Evolutionary conservation across 75 land plant species (phyloP).

Genomic region (Adiantum capillusveneris): DNA sequence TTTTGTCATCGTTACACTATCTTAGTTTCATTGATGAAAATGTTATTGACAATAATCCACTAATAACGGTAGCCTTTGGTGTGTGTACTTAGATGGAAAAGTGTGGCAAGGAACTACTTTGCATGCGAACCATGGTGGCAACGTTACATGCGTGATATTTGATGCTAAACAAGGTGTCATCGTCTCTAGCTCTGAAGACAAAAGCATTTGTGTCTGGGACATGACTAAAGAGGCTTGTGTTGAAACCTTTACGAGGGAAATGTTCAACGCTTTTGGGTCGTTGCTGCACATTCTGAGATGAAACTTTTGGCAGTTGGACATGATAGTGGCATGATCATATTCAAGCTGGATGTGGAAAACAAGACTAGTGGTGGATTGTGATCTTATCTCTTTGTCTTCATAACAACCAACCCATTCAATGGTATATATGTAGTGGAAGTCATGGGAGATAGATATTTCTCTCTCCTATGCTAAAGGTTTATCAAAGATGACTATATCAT

Average conservation of each 20-base stretch:
- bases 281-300: conserved; percentile 46
- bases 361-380: too few relatives aligned
- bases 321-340: conserved; percentile 60
- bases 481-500: too few relatives aligned
- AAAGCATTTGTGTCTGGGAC: conserved; percentile 51
- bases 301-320: conserved; percentile 70
- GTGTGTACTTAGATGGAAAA: conserved; percentile 46
- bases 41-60: too few relatives aligned
- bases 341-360: conserved; percentile 48
- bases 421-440: too few relatives aligned
- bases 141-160: conserved; percentile 67
- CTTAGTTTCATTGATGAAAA: too few relatives aligned
- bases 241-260: conserved; percentile 43
- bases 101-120: conserved; percentile 64
- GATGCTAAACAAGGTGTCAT: conserved; percentile 64
- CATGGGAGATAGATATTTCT: too few relatives aligned
- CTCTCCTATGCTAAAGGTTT: too few relatives aligned
- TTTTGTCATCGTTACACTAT: too few relatives aligned
- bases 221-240: conserved; percentile 31
- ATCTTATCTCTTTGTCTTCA: too few relatives aligned
- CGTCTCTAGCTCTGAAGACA: conserved; percentile 66
- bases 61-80: too few relatives aligned
- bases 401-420: too few relatives aligned
- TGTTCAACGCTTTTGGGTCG: conserved; percentile 49
- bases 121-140: conserved; percentile 52